phyloP scores from a whole-genome alignment of 495 filamentous ascomycete genomes.

The Penicillium malachiteum region DNA sequence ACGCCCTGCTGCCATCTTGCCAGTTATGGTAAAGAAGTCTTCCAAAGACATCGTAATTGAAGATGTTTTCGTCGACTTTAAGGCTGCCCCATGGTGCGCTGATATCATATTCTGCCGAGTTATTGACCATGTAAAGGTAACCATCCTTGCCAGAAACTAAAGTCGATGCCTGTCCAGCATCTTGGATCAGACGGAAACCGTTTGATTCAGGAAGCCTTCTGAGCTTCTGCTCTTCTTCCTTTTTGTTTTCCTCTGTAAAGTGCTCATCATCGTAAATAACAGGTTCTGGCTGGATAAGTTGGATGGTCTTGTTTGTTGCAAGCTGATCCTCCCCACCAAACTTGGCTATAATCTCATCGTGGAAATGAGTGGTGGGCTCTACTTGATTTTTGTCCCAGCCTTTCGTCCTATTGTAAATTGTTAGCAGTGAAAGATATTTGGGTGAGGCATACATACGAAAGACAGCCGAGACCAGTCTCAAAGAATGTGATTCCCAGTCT shows the following conservation, averaged over 20 bases:
- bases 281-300: neutral
- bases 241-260: neutral
- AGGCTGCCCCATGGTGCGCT: constrained; percentile 1
- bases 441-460: constrained; percentile 1
- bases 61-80: neutral
- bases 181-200: constrained; percentile 1
- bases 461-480: neutral
- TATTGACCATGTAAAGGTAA: neutral
- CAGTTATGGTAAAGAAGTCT: neutral
- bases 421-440: neutral
- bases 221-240: neutral
- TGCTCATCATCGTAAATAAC: neutral
- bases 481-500: neutral
- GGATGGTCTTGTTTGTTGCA: neutral
- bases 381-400: neutral
- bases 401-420: neutral
- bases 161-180: neutral
- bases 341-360: neutral
- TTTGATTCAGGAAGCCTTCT: neutral
- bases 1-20: neutral
- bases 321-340: neutral
- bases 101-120: neutral
- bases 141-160: neutral
- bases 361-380: neutral
- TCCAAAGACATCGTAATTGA: neutral